These are phyloP conservation scores for Podaxis rugospora DNA, from an alignment of 768 basidiomycete species.

Conservation along the genomic window DNA sequence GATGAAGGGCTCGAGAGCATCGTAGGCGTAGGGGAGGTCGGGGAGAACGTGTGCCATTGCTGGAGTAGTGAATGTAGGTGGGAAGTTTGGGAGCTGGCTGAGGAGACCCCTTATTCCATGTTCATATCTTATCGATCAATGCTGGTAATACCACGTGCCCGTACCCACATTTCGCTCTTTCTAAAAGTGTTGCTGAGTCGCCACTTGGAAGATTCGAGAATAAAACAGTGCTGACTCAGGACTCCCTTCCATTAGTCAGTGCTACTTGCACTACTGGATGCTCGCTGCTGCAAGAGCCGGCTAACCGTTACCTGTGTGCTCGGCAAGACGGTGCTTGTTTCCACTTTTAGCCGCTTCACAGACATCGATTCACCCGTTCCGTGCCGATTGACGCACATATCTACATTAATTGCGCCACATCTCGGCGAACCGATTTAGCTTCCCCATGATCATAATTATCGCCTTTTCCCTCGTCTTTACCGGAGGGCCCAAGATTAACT, in stretches of 20 bases:
- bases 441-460: too few species aligned
- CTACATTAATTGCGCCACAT: too few species aligned
- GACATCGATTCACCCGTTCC: too few species aligned
- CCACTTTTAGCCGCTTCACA: too few species aligned
- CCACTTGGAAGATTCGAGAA: slow-evolving; percentile 5
- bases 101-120: not conserved
- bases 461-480: too few species aligned
- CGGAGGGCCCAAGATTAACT: too few species aligned
- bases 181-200: not conserved
- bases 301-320: too few species aligned
- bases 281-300: too few species aligned
- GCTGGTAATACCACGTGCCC: not conserved
- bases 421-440: too few species aligned
- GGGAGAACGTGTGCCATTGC: slow-evolving; percentile 43
- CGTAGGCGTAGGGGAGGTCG: slow-evolving; percentile 64
- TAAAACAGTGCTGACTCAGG: not conserved
- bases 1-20: slow-evolving; percentile 91
- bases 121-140: slow-evolving; percentile 7
- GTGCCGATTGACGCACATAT: too few species aligned
- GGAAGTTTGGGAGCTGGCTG: not conserved
- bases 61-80: slow-evolving; percentile 11
- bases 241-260: not conserved
- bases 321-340: too few species aligned
- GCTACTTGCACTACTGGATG: not conserved
- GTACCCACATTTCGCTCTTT: not conserved